phyloP scores from a whole-genome alignment of 2,329 filamentous ascomycete genomes.

The Colletotrichum sojae region DNA sequence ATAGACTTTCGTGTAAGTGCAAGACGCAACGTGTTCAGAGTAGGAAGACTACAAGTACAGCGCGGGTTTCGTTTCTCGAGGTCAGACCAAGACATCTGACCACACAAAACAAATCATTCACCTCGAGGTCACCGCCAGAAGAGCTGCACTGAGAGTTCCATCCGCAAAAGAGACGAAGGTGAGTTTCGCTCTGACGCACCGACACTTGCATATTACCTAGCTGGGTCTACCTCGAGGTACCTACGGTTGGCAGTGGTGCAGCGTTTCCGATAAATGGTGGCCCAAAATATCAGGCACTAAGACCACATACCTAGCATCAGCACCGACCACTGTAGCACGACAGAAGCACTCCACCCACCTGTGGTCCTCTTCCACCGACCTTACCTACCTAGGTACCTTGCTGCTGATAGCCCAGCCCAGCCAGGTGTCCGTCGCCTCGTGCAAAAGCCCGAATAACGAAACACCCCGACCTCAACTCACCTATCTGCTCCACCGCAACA shows the following conservation, averaged over 20 bases:
- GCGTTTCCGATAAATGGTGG: conserved; percentile 16
- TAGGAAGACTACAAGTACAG: background rate
- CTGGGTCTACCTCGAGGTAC: no score
- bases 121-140: background rate
- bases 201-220: no score
- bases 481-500: conserved; percentile 37
- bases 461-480: conserved; percentile 29
- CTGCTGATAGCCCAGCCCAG: conserved; percentile 21
- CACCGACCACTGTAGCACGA: conserved; percentile 22
- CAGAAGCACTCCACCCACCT: conserved; percentile 22
- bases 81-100: no score
- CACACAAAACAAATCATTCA: conserved; percentile 1
- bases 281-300: conserved; percentile 29
- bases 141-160: background rate
- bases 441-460: conserved; percentile 36
- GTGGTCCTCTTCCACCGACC: no score
- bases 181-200: conserved; percentile 27
- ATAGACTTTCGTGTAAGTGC: no score
- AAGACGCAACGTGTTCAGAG: conserved; percentile 14
- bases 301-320: conserved; percentile 16
- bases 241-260: conserved; percentile 11
- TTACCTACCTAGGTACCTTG: background rate
- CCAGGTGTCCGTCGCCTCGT: conserved; percentile 21
- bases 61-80: no score
- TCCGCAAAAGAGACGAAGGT: background rate